Base-by-base conservation (phyloP, 441 rosid species). In the Erodium trifolium region DNA sequence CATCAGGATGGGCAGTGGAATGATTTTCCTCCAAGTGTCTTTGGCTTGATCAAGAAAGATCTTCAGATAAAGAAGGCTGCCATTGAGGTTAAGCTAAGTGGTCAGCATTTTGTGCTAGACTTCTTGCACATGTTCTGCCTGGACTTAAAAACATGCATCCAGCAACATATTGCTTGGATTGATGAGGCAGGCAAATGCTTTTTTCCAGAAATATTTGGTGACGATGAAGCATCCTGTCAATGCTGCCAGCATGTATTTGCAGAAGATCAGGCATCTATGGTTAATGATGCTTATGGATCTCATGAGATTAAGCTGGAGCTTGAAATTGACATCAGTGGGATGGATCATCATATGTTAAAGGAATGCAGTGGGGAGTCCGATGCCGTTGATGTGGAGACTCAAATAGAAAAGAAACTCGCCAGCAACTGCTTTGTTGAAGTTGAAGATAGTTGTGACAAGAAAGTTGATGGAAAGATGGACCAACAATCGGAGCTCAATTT, bases 121-220 rank as follows among this genome's bases (percentile, higher is more conserved):
- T 88, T 95, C 75, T 70, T 92, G 83, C 98, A 89, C 51, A 95
- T 92, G 99, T 75, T 83, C 37, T 81, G 76, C 13, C 65, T 92
- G 19, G 88, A 95, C 78, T 43, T 79, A 83, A 86, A 79, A 74
- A 88, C 91, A 7, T 90, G 95, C 55, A 55, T 67, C 3, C 88
- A 82, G 66, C 82, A 80, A 66, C 91, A 93, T 0, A 82, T 95
- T 79, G 96, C 99, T 65, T 95, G 98, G 98, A 95, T 92, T 76
- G 99, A 95, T 73, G 83, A 85, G 65, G 84, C 83, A 27, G 94
- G 83, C 66, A 67, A 78, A 43, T 89, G 95, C 76, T 95, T 88
- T 74, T 95, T 95, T 71, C 99, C 98, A 0, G 96, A 92, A 73
- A 78, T 77, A 65, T 83, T 77, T 67, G 18, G 70, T 62, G 81